These are phyloP conservation scores for Inga laurina DNA, from an alignment of 306 rosid genomes.

Conservation along the genomic window DNA sequence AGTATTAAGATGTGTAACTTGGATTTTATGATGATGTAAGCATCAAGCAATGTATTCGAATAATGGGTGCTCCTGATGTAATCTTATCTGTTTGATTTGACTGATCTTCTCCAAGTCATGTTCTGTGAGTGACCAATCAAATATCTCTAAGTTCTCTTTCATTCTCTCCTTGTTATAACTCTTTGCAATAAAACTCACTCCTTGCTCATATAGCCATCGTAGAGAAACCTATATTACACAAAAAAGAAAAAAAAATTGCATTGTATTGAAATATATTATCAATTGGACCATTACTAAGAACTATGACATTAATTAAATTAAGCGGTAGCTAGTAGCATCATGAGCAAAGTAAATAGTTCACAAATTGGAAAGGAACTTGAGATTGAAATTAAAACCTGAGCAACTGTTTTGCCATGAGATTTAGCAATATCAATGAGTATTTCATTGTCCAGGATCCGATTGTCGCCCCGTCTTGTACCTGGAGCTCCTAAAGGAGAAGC, in stretches of 20 bases:
- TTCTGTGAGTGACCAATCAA: background rate
- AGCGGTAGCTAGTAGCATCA: background rate
- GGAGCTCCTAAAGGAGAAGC: slow-evolving; percentile 52
- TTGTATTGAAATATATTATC: background rate
- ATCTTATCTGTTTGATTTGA: background rate
- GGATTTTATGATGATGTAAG: background rate
- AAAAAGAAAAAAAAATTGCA: no score
- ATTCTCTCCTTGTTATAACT: background rate
- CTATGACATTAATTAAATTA: no score
- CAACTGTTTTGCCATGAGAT: background rate
- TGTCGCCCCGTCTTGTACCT: slow-evolving; percentile 38
- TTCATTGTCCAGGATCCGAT: slow-evolving; percentile 34
- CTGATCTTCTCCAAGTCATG: background rate
- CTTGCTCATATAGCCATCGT: background rate
- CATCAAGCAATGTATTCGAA: background rate
- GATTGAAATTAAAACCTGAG: slow-evolving; percentile 43
- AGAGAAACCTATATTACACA: background rate
- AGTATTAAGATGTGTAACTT: no score
- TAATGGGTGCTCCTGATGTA: background rate
- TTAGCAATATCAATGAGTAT: background rate
- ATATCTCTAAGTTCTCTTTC: background rate
- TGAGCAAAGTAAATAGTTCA: no score
- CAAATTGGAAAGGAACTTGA: background rate
- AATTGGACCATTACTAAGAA: background rate
- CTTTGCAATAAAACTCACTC: background rate